Conservation (phyloP, 805 yeast genomes). For the Pachysolen tannophilus region DNA sequence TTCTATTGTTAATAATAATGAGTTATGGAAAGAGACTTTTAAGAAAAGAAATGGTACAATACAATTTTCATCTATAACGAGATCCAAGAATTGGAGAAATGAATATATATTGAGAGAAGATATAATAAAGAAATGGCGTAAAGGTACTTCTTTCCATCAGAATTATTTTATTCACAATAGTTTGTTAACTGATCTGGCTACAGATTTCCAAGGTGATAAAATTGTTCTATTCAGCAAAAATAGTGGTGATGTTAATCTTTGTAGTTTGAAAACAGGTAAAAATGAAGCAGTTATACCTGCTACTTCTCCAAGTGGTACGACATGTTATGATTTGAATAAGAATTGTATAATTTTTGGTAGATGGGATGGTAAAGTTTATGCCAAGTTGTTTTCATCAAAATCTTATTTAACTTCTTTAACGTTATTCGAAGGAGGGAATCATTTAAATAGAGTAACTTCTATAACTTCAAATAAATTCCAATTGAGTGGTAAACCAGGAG, state of each 20-base stretch:
- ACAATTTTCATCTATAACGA: slow-evolving; percentile 35
- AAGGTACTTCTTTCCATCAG: slow-evolving; percentile 18
- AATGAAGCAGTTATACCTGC: slow-evolving; percentile 14
- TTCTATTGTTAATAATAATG: slow-evolving; percentile 31
- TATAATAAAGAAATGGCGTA: slow-evolving; percentile 30
- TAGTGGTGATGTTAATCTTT: slow-evolving; percentile 17
- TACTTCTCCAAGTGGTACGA: slow-evolving; percentile 19
- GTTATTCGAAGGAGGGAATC: slow-evolving; percentile 13
- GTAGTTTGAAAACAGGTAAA: slow-evolving; percentile 17
- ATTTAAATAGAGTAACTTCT: slow-evolving; percentile 17
- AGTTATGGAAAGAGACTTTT: slow-evolving; percentile 42
- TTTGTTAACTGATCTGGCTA: slow-evolving; percentile 16
- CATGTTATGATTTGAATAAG: slow-evolving; percentile 20
- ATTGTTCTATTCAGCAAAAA: slow-evolving; percentile 17
- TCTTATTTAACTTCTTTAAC: slow-evolving; percentile 13
- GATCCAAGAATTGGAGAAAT: slow-evolving; percentile 35
- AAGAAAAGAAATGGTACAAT: slow-evolving; percentile 27
- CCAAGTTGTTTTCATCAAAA: slow-evolving; percentile 8
- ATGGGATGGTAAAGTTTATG: slow-evolving; percentile 25
- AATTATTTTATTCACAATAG: slow-evolving; percentile 15
- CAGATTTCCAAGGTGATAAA: slow-evolving; percentile 19
- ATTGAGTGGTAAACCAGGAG: slow-evolving; percentile 17
- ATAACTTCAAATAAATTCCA: slow-evolving; percentile 4
- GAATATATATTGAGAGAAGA: slow-evolving; percentile 36
- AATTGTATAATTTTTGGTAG: slow-evolving; percentile 22